phyloP scores from a whole-genome alignment of 2,329 filamentous ascomycete genomes.

The Botryosphaeria dothidea region DNA sequence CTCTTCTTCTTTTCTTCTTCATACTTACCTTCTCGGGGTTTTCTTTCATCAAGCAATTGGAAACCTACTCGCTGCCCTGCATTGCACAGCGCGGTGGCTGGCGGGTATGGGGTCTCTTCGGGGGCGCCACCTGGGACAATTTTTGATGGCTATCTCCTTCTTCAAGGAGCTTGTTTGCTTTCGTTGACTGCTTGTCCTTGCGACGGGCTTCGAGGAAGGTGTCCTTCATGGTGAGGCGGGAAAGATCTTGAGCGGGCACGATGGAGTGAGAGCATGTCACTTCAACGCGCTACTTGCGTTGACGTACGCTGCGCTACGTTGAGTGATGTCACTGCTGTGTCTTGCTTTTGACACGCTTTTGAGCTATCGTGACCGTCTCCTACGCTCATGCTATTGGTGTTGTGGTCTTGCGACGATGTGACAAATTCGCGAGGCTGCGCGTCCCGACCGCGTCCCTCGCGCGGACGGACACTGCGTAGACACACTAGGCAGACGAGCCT shows the following conservation, averaged over 20 bases:
- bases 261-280: neutral
- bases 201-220: neutral
- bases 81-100: neutral
- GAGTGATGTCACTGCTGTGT: neutral
- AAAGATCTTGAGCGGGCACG: neutral
- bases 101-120: neutral
- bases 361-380: neutral
- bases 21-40: neutral
- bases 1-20: neutral
- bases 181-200: neutral
- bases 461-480: neutral
- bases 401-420: neutral
- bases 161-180: neutral
- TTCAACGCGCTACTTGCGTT: neutral
- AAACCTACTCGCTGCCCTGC: neutral
- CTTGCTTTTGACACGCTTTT: neutral
- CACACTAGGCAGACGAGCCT: too few relatives aligned
- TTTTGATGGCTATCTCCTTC: neutral
- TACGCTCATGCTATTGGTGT: neutral
- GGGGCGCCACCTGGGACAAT: neutral
- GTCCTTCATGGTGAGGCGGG: neutral
- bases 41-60: neutral
- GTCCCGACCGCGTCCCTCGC: neutral
- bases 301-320: too few relatives aligned
- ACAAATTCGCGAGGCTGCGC: neutral